Base-by-base conservation (phyloP, 805 yeast genomes). In the Danielozyma ontarioensis region DNA sequence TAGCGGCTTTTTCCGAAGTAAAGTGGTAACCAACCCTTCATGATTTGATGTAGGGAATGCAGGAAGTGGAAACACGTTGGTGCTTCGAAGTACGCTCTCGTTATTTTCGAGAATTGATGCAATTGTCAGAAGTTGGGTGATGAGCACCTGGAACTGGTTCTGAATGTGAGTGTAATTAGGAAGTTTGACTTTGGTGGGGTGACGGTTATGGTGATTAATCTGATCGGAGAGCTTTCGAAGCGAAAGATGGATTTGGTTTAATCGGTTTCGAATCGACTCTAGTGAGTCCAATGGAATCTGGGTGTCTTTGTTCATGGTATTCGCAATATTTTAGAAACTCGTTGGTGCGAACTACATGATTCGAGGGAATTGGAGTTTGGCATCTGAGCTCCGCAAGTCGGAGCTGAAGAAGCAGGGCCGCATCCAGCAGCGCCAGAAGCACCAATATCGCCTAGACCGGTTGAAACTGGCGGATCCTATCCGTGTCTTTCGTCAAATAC, bases 21-120 rank as follows among this genome's bases (percentile, higher is more conserved):
- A 64, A 0, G 97, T 88, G 0, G 95, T 83, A 32, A 89, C 61
- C 23, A 93, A 67, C 2, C 87, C 84, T 48, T 84, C 89, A 42
- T 85, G 89, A 28, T 85, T 83, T 1, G 86, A 74, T 0, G 94
- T 76, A 6, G 97, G 97, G 53, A 90, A 93, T 14, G 73, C 72
- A 0, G 89, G 82, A 34, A 85, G 64, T 1, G 98, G 98, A 50
- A 76, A 90, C 1, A 80, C 89, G 32, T 84, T 87, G 0, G 95
- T 79, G 4, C 74, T 59, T 28, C 72, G 70, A 17, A 93, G 62
- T 0, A 72, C 56, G 3, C 73, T 80, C 5, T 75, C 70, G 47
- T 81, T 78, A 34, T 71, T 69, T 26, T 79, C 76, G 16, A 93
- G 52, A 2, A 86, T 80, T 4, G 74, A 59, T 0, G 94, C 76